A percentile compares a stretch with the other conserved stretches of the same genome.
Evolutionary conservation across 768 basidiomycete genomes (phyloP).

Genomic region (Rhodotorula taiwanensis): DNA sequence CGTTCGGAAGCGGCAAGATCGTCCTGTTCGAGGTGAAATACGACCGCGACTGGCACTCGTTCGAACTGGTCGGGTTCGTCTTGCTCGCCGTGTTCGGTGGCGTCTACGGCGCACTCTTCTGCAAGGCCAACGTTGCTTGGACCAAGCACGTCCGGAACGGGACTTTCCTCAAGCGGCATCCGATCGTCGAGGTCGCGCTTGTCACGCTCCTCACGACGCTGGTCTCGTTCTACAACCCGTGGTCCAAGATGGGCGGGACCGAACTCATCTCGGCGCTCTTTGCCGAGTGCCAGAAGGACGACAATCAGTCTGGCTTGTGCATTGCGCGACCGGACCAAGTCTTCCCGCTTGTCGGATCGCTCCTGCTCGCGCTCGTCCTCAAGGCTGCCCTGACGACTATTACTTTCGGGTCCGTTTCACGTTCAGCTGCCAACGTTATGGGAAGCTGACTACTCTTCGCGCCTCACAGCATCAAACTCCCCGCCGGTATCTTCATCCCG

Average conservation of each 20-base stretch:
- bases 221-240: conserved; percentile 79
- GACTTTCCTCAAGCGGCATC: conserved; percentile 72
- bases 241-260: conserved; percentile 82
- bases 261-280: conserved; percentile 73
- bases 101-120: conserved; percentile 87
- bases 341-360: conserved; percentile 58
- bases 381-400: conserved; percentile 74
- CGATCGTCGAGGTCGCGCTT: conserved; percentile 72
- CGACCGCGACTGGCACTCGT: conserved; percentile 87
- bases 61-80: conserved; percentile 77
- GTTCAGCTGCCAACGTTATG: background rate
- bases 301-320: conserved; percentile 64
- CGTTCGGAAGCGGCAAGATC: conserved; percentile 89
- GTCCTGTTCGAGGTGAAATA: conserved; percentile 89
- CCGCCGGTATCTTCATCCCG: conserved; percentile 94
- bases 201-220: conserved; percentile 64
- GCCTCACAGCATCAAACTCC: conserved; percentile 49
- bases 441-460: background rate
- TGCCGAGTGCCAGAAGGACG: conserved; percentile 65
- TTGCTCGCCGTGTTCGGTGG: conserved; percentile 87
- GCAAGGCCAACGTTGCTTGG: conserved; percentile 82
- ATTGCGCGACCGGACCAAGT: conserved; percentile 51
- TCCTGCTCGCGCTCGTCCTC: conserved; percentile 70
- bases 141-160: conserved; percentile 69
- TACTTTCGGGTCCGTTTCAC: conserved; percentile 49